Percentiles rank a stretch among this genome's conserved stretches.
Conservation (phyloP, 441 rosid genomes). For the Populus hybrid region DNA sequence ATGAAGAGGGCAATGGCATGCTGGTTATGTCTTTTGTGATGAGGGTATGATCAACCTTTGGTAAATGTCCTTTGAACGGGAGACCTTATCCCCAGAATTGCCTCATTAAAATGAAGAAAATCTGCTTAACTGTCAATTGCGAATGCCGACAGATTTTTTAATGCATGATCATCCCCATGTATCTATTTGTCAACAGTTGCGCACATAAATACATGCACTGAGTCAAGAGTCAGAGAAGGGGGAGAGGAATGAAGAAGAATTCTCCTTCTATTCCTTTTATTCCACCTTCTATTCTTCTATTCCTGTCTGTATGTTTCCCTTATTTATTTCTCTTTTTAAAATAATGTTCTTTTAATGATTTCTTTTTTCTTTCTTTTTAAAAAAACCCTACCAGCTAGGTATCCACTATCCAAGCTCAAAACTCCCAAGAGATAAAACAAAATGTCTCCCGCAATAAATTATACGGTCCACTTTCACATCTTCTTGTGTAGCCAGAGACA, state of each 20-base stretch:
- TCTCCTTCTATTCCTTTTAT: conserved; percentile 15
- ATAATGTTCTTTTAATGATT: background rate
- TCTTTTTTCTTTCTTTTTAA: too few relatives aligned
- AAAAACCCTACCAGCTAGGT: background rate
- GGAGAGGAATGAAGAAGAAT: conserved; percentile 11
- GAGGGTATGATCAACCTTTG: conserved; percentile 14
- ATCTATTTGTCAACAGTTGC: conserved; percentile 20
- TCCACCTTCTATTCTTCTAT: conserved; percentile 2
- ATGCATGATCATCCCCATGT: background rate
- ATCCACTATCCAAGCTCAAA: background rate
- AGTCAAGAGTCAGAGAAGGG: conserved; percentile 7
- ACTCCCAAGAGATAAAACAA: background rate
- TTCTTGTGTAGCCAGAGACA: background rate
- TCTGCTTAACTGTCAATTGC: conserved; percentile 43
- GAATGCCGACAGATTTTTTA: background rate
- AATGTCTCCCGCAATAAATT: background rate
- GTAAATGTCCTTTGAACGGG: conserved; percentile 64
- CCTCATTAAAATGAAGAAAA: conserved; percentile 49
- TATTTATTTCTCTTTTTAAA: background rate
- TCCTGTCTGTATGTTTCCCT: background rate
- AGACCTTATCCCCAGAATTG: conserved; percentile 56
- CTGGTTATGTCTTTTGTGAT: conserved; percentile 20
- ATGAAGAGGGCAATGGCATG: background rate
- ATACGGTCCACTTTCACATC: background rate
- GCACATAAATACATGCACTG: background rate